Percentiles rank a stretch among this genome's conserved stretches.
phyloP scores from a whole-genome alignment of 2,329 filamentous ascomycete species.

The Seiridium unicorne region DNA sequence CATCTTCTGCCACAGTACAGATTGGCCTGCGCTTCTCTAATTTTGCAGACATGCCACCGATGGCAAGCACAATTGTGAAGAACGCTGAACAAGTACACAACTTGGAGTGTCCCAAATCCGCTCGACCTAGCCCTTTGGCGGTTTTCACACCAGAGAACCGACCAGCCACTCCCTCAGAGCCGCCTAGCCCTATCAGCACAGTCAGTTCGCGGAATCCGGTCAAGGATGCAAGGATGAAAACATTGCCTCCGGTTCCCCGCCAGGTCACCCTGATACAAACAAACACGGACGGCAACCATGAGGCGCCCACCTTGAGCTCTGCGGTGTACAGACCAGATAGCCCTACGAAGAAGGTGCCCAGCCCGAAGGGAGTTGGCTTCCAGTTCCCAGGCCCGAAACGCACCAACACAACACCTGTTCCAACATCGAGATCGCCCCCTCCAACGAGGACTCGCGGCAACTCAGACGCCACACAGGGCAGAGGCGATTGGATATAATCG shows the following conservation, averaged over 20 bases:
- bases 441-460: conserved; percentile 18
- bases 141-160: conserved; percentile 16
- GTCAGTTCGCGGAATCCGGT: not conserved
- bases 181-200: conserved; percentile 3
- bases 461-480: conserved; percentile 15
- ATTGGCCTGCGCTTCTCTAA: conserved; percentile 69
- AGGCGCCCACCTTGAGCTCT: conserved; percentile 44
- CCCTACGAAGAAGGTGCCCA: conserved; percentile 37
- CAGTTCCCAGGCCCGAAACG: conserved; percentile 23
- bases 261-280: conserved; percentile 31
- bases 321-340: conserved; percentile 49
- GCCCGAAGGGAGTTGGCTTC: conserved; percentile 43
- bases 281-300: conserved; percentile 15
- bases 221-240: conserved; percentile 29
- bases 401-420: conserved; percentile 19
- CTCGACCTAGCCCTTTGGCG: conserved; percentile 30
- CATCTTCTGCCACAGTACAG: conserved; percentile 67
- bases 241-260: conserved; percentile 1
- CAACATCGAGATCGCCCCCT: conserved; percentile 7
- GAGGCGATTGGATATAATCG: conserved; percentile 25
- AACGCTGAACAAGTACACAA: conserved; percentile 36
- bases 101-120: conserved; percentile 31
- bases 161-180: conserved; percentile 17
- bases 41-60: conserved; percentile 46
- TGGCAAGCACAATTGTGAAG: conserved; percentile 27